Base-by-base conservation (phyloP, 495 filamentous ascomycete genomes). In the Mytilinidion resinicola region DNA sequence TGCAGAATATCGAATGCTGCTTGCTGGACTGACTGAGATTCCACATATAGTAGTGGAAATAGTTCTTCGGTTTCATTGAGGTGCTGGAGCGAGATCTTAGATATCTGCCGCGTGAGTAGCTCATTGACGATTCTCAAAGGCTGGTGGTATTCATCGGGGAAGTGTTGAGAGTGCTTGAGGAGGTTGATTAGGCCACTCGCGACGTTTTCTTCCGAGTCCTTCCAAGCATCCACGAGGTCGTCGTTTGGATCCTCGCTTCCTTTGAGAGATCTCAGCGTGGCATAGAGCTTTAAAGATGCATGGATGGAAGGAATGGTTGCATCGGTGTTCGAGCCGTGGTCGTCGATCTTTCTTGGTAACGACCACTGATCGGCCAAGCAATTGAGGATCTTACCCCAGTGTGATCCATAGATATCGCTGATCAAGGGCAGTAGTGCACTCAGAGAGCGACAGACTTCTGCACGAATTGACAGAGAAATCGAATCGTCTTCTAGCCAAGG, bases 1-100 rank as follows among this genome's bases (percentile, higher is more conserved):
- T 95, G 88, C 8, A 99, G 80, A 34, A 96, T 72, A 43, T 83
- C 79, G 64, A 91, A 97, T 1, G 90, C 90, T 10, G 87, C 81
- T 25, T 82, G 82, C 64, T 96, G 92, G 1, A 96, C 79, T 25
- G 81, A 69, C 25, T 78, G 78, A 8, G 88, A 95, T 12, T 86
- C 82, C 0, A 86, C 85, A 39, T 89, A 88, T 11, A 98, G 72
- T 8, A 93, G 76, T 6, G 82, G 78, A 66, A 85, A 96, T n/a
- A 74, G 39, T 2, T 74, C 84, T 20, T 78, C 79, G 15, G 83
- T 64, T 35, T 87, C 79, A 15, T 78, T 72, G 0, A 88, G 66
- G 19, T 78, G 67, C 17, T 75, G 65, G 21, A 81, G 59, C 0
- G 87, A 78, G 7, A 91, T 67, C 35, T 77, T 76, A 36, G 74